Evolutionary conservation across 2,329 filamentous ascomycete species (phyloP).

Genomic region (Cladosporium sp.): DNA sequence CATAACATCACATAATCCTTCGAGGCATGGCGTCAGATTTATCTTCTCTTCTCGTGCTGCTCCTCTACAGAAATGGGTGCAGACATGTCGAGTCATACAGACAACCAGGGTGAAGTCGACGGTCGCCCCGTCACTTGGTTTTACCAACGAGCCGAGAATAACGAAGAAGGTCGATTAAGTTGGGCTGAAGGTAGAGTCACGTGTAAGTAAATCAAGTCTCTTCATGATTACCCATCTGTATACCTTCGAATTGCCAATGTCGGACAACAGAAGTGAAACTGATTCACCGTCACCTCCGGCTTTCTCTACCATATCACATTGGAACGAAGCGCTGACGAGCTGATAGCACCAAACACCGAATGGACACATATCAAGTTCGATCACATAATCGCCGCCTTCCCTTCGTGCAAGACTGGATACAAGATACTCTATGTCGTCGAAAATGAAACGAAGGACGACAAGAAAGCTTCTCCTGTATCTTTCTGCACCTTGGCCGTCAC

Average conservation of each 20-base stretch:
- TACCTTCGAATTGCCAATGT: too few relatives aligned
- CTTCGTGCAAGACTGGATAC: conserved; percentile 17
- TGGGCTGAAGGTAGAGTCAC: conserved; percentile 22
- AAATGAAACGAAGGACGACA: conserved; percentile 18
- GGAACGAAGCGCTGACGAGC: background rate
- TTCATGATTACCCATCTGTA: too few relatives aligned
- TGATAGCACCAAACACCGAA: conserved; percentile 16
- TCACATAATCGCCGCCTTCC: conserved; percentile 24
- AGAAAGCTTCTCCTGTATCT: conserved; percentile 17
- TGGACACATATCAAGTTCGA: conserved; percentile 18
- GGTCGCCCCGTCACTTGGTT: conserved; percentile 24
- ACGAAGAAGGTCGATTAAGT: conserved; percentile 18
- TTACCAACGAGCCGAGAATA: conserved; percentile 19
- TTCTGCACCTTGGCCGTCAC: conserved; percentile 21
- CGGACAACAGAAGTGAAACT: too few relatives aligned
- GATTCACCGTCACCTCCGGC: background rate
- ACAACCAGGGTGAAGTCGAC: conserved; percentile 23
- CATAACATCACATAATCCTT: conserved; percentile 7
- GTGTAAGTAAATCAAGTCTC: conserved; percentile 14
- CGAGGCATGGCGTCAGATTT: conserved; percentile 3
- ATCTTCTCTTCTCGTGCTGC: background rate
- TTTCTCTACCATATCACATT: background rate
- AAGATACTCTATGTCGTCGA: conserved; percentile 22
- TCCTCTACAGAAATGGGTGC: conserved; percentile 17
- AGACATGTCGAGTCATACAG: conserved; percentile 17